Conservation (phyloP, 805 yeast species). For the Nematodospora valgi region DNA sequence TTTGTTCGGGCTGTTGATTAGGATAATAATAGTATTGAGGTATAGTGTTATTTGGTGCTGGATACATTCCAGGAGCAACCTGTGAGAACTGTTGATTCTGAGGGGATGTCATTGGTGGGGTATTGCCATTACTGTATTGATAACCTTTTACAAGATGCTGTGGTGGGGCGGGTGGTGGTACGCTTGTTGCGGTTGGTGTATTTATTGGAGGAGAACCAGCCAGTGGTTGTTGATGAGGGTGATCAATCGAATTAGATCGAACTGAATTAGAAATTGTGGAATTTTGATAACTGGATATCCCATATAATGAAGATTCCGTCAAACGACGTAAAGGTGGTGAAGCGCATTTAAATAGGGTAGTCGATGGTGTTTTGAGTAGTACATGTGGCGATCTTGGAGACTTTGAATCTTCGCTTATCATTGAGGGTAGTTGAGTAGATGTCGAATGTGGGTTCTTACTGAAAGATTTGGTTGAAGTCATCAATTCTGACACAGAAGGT, state of each 20-base stretch:
- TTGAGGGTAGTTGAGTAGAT: neutral
- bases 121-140: neutral
- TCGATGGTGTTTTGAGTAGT: neutral
- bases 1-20: constrained; percentile 3
- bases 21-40: constrained; percentile 2
- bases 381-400: neutral
- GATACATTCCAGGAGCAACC: neutral
- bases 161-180: constrained; percentile 1
- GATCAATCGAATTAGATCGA: constrained; percentile 2
- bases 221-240: constrained; percentile 6
- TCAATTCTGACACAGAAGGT: constrained; percentile 24
- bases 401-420: neutral
- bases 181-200: neutral
- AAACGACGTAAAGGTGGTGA: neutral
- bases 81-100: neutral
- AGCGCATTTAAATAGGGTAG: neutral
- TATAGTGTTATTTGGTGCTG: neutral
- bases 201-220: constrained; percentile 12
- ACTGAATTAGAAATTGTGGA: neutral
- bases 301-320: constrained; percentile 1
- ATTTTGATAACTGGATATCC: neutral
- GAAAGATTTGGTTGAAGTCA: constrained; percentile 12
- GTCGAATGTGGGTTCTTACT: neutral
- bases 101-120: constrained; percentile 1
- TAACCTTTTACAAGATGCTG: constrained; percentile 1